Evolutionary conservation across 129 eudicot genomes (phyloP), one percentile per base, ranked within the genome.

Genomic region (Solidago caesia): DNA sequence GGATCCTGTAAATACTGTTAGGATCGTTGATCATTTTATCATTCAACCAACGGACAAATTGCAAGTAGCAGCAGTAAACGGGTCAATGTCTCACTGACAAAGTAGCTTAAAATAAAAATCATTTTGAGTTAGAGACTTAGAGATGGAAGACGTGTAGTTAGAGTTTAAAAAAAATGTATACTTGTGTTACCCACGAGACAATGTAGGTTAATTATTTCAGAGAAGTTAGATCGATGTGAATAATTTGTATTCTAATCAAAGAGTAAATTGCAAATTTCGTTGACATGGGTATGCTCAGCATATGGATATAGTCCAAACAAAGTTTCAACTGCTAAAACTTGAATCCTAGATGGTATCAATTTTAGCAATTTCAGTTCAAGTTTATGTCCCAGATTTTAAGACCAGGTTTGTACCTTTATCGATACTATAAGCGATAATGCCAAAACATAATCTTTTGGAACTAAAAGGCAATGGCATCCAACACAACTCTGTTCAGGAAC

Each of bases 1-100:
- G 64, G 99, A 95, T 68, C 99, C 99, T 39, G 77, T 91, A 64
- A 82, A 82, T 75, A 88, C 97, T 5, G 97, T 89, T 26, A 73
- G 87, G 79, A 65, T 95, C 33, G 93, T 95, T 25, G 99, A 95
- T 65, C 96, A 82, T 68, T 95, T 95, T 80, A 94, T 82, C 8
- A 87, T 95, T 67, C 82, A 79, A 77, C 91, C 81, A 39, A 80
- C 87, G 7, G 72, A 45, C 44, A 81, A 69, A 71, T 43, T 75
- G 62, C 87, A 82, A 33, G 62, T 57, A 9, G 77, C 44, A 77
- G 6, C 83, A 47, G 78, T 60, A 43, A 90, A 86, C 33, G 96
- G 96, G 61, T 65, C 87, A 62, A 79, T 72, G 64, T 21, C 84
- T 77, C 78, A 71, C 67, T 89, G 84, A 89, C 33, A 8, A 51